phyloP scores from a whole-genome alignment of 192 early-diverging fungal species.

The Phlyctochytrium arcticum region DNA sequence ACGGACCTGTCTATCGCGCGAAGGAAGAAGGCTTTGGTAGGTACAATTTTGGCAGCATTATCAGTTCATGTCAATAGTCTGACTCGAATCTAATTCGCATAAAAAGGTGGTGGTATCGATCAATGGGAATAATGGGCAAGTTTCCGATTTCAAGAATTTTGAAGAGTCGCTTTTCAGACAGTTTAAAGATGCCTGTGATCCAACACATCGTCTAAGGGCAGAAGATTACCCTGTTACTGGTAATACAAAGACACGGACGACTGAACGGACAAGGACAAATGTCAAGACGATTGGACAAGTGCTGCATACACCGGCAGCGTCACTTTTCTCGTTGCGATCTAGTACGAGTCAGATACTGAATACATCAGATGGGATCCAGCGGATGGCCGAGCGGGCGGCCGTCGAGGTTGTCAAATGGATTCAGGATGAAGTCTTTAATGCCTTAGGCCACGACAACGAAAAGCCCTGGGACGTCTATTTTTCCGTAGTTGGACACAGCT shows the following conservation, averaged over 20 bases:
- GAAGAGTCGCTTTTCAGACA: background rate
- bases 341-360: background rate
- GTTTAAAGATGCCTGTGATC: background rate
- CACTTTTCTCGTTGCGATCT: background rate
- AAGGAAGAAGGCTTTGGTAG: background rate
- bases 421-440: background rate
- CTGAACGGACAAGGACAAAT: background rate
- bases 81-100: background rate
- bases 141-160: slow-evolving; percentile 8
- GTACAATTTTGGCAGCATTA: background rate
- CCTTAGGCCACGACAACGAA: background rate
- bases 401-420: slow-evolving; percentile 4
- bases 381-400: slow-evolving; percentile 2
- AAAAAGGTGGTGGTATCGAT: slow-evolving; percentile 7
- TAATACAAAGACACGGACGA: background rate
- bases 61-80: background rate
- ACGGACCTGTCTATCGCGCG: no score
- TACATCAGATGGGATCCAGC: slow-evolving; percentile 7
- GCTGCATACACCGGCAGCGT: background rate
- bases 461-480: background rate
- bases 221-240: background rate
- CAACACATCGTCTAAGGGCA: background rate
- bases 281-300: background rate
- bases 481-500: slow-evolving; percentile 11
- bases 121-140: slow-evolving; percentile 11